Evolutionary conservation across 331 rosid species (phyloP).

Genomic region (Erythrophleum ivorense): DNA sequence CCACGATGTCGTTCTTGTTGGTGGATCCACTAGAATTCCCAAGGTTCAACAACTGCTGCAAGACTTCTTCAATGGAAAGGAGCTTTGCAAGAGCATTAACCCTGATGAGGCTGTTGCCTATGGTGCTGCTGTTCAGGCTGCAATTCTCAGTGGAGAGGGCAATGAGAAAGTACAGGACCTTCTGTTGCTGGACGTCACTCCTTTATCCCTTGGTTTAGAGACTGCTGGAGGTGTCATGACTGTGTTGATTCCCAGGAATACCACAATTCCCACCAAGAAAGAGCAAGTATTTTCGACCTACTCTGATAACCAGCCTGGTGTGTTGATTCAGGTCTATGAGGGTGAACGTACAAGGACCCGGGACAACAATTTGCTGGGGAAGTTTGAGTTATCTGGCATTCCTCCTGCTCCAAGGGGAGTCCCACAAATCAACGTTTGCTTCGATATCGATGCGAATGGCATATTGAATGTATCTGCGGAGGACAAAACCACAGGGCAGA

Average conservation of each 20-base stretch:
- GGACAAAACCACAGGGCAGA: conserved; percentile 80
- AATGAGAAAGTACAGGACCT: conserved; percentile 82
- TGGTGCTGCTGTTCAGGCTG: conserved; percentile 89
- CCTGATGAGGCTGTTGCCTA: conserved; percentile 86
- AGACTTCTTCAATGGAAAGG: conserved; percentile 78
- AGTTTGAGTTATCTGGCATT: conserved; percentile 77
- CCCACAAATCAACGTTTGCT: conserved; percentile 77
- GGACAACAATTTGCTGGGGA: conserved; percentile 75
- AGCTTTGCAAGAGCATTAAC: conserved; percentile 82
- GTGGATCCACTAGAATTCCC: conserved; percentile 82
- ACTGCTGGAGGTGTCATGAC: conserved; percentile 86
- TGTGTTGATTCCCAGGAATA: conserved; percentile 76
- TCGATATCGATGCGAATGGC: conserved; percentile 74
- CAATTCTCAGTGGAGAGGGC: conserved; percentile 77
- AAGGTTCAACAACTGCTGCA: conserved; percentile 79
- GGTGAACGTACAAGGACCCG: conserved; percentile 82
- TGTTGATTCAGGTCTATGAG: conserved; percentile 71
- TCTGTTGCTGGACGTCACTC: conserved; percentile 74
- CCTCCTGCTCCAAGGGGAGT: conserved; percentile 85
- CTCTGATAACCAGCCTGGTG: conserved; percentile 78
- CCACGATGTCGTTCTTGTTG: conserved; percentile 82
- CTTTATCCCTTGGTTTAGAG: conserved; percentile 75
- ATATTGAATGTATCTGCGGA: conserved; percentile 79
- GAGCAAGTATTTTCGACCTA: conserved; percentile 83
- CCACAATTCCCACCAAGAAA: conserved; percentile 81